phyloP scores from a whole-genome alignment of 495 filamentous ascomycete species.

The Neurospora cerealis region DNA sequence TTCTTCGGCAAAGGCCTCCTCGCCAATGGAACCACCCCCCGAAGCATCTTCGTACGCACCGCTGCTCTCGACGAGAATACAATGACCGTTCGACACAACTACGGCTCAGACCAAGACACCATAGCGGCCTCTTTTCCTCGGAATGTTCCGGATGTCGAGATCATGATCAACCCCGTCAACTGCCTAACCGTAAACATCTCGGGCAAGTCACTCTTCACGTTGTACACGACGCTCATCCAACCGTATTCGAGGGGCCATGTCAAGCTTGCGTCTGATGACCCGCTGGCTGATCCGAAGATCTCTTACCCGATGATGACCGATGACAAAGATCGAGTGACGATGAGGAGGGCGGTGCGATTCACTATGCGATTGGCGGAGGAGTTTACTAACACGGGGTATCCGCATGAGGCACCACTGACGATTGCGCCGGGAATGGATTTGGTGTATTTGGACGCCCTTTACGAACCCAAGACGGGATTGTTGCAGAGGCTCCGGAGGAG shows the following conservation, averaged over 20 bases:
- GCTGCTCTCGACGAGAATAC: conserved; percentile 12
- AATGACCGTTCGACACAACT: conserved; percentile 1
- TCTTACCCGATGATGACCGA: conserved; percentile 16
- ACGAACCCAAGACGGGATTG: not conserved
- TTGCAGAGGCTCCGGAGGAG: not conserved
- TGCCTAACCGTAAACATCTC: not conserved
- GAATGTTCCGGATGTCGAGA: conserved; percentile 19
- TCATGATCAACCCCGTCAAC: conserved; percentile 17
- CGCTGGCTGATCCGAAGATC: conserved; percentile 17
- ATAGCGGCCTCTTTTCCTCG: conserved; percentile 7
- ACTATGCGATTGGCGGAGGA: conserved; percentile 17
- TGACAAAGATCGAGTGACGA: conserved; percentile 5
- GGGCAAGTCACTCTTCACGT: conserved; percentile 4
- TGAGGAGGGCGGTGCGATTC: conserved; percentile 14
- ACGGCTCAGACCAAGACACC: not conserved
- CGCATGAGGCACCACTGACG: conserved; percentile 5
- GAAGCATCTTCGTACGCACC: conserved; percentile 12
- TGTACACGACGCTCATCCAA: conserved; percentile 18
- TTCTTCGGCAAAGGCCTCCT: conserved; percentile 15
- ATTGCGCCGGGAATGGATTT: conserved; percentile 14
- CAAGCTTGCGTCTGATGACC: conserved; percentile 23
- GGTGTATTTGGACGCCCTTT: conserved; percentile 5
- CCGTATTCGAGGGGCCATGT: conserved; percentile 28
- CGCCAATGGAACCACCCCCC: not conserved
- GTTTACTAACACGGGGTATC: conserved; percentile 10